Percentiles rank a stretch among this genome's conserved stretches.
phyloP scores from a whole-genome alignment of 2,329 filamentous ascomycete species.

The Calonectria multiphialidica region DNA sequence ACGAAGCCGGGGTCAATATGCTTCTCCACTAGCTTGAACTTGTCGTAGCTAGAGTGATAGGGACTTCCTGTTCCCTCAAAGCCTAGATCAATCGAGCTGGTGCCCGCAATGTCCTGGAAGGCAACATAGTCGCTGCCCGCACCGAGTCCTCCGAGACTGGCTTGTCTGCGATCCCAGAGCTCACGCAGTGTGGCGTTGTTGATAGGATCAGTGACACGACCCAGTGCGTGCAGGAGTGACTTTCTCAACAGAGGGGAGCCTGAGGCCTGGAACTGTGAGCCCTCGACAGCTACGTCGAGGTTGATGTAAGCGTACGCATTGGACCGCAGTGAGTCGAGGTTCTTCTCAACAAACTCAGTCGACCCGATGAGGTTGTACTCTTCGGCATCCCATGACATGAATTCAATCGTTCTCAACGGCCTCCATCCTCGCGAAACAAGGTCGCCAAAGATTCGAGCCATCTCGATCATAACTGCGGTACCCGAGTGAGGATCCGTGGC shows the following conservation, averaged over 20 bases:
- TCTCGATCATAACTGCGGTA: conserved; percentile 90
- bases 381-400: conserved; percentile 95
- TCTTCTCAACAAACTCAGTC: conserved; percentile 93
- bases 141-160: conserved; percentile 75
- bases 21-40: conserved; percentile 84
- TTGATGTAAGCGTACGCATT: conserved; percentile 92
- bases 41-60: conserved; percentile 89
- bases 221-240: conserved; percentile 78
- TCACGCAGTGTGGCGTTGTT: conserved; percentile 79
- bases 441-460: conserved; percentile 86
- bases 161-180: conserved; percentile 78
- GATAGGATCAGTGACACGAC: conserved; percentile 79
- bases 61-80: conserved; percentile 79
- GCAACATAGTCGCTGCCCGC: conserved; percentile 86
- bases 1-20: conserved; percentile 85
- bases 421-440: conserved; percentile 85
- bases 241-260: conserved; percentile 85
- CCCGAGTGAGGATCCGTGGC: conserved; percentile 88
- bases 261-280: conserved; percentile 79
- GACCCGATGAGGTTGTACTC: conserved; percentile 96
- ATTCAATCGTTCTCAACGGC: conserved; percentile 93
- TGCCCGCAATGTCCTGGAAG: conserved; percentile 92
- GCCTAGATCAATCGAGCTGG: conserved; percentile 85
- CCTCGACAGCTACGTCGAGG: conserved; percentile 85
- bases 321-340: conserved; percentile 77